Conservation (phyloP, 768 basidiomycete genomes). For the Rhodotorula sphaerocarpa region DNA sequence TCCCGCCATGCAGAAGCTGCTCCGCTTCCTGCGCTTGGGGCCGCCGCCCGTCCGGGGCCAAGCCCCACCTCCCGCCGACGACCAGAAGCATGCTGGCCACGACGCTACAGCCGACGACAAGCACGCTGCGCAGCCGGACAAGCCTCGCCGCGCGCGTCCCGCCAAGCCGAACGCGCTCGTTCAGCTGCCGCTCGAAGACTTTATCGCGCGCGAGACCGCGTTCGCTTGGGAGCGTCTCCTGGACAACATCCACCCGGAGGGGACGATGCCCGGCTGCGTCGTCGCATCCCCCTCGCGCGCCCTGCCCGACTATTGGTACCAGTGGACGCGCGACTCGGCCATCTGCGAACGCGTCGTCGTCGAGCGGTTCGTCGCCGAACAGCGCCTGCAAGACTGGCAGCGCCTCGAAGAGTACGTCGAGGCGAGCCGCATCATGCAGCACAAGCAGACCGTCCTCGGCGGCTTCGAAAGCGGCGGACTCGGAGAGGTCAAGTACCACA, state of each 20-base stretch:
- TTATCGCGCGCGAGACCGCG: background rate
- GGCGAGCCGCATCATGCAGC: slow-evolving; percentile 36
- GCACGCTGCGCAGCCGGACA: background rate
- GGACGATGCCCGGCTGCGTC: slow-evolving; percentile 31
- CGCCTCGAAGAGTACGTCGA: slow-evolving; percentile 35
- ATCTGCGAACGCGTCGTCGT: slow-evolving; percentile 34
- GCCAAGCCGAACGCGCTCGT: slow-evolving; percentile 8
- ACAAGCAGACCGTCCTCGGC: slow-evolving; percentile 33
- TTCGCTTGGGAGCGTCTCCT: slow-evolving; percentile 16
- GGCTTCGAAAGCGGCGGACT: slow-evolving; percentile 35
- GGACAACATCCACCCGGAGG: slow-evolving; percentile 30
- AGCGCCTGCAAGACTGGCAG: background rate
- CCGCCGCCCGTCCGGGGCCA: background rate
- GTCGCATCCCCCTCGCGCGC: slow-evolving; percentile 33
- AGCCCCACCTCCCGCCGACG: background rate
- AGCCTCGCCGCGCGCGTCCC: background rate
- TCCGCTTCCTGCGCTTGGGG: background rate
- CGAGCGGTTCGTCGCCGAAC: slow-evolving; percentile 22
- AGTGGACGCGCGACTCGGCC: slow-evolving; percentile 38
- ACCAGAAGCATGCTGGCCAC: background rate
- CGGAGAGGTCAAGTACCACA: slow-evolving; percentile 38
- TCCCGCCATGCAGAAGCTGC: no score
- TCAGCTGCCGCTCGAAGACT: slow-evolving; percentile 20
- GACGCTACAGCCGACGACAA: background rate
- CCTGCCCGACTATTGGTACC: slow-evolving; percentile 38